A percentile compares a stretch with the other conserved stretches of the same genome.
Conservation (phyloP, 148 eudicot species). For the Fagopyrum esculentum region DNA sequence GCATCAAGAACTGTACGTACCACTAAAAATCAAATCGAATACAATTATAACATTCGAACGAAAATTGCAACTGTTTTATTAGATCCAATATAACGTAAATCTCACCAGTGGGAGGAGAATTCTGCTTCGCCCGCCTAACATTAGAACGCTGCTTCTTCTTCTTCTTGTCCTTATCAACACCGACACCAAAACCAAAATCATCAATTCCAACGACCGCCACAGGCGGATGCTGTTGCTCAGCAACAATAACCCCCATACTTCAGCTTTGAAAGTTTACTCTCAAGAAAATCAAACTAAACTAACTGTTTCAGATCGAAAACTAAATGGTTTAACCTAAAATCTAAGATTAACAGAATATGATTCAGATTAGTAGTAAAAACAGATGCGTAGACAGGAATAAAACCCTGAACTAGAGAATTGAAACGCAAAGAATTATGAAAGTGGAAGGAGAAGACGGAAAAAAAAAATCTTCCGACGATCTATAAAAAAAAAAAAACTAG, state of each 20-base stretch:
- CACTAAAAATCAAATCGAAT: background rate
- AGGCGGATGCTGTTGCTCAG: conserved; percentile 28
- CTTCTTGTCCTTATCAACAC: conserved; percentile 43
- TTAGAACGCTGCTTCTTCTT: conserved; percentile 64
- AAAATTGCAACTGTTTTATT: background rate
- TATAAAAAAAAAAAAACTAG: conserved; percentile 23
- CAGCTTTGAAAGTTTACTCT: background rate
- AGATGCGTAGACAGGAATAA: background rate
- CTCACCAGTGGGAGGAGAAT: conserved; percentile 43
- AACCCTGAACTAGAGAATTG: background rate
- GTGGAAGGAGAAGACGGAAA: background rate
- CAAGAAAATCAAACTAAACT: conserved; percentile 1
- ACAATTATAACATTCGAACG: background rate
- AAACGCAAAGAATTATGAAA: conserved; percentile 6
- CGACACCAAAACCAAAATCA: conserved; percentile 9
- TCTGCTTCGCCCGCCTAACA: conserved; percentile 44
- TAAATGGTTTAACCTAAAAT: background rate
- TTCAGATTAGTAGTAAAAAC: background rate
- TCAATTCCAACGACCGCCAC: conserved; percentile 20
- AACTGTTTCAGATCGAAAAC: conserved; percentile 7
- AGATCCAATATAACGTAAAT: background rate
- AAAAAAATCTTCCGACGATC: conserved; percentile 33
- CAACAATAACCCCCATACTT: conserved; percentile 32
- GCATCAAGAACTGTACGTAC: background rate
- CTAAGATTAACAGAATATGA: background rate